Evolutionary conservation across 140 eudicot genomes (phyloP).

Genomic region (Stevia rebaudiana): DNA sequence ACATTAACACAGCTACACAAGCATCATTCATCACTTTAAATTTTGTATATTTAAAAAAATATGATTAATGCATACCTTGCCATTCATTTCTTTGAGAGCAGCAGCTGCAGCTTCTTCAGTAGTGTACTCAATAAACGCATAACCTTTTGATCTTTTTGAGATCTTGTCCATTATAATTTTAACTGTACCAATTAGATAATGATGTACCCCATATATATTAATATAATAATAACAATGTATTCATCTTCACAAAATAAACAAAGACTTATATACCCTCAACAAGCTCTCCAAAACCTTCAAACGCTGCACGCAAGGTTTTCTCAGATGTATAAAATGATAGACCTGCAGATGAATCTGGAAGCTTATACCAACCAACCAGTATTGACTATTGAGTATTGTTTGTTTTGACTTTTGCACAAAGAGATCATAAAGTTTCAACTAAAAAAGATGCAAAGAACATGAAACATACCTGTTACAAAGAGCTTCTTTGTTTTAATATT

Average conservation of each 20-base stretch:
- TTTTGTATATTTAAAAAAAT: no score
- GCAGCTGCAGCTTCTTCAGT: slow-evolving; percentile 80
- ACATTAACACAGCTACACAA: background rate
- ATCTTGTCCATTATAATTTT: slow-evolving; percentile 93
- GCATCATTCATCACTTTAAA: background rate
- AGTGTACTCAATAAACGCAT: slow-evolving; percentile 87
- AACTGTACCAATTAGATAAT: slow-evolving; percentile 33
- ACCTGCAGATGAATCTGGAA: slow-evolving; percentile 39
- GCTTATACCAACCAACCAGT: background rate
- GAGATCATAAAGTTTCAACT: background rate
- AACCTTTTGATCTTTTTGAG: slow-evolving; percentile 92
- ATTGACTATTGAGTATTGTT: no score
- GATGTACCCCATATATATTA: background rate
- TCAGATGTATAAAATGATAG: slow-evolving; percentile 93
- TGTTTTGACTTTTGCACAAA: background rate
- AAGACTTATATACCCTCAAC: slow-evolving; percentile 54
- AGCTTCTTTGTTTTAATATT: slow-evolving; percentile 77
- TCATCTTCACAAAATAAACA: background rate
- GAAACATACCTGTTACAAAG: slow-evolving; percentile 72
- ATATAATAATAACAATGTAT: background rate
- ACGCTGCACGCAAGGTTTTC: slow-evolving; percentile 93
- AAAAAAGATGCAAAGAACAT: background rate
- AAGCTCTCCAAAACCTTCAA: slow-evolving; percentile 89
- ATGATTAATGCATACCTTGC: slow-evolving; percentile 52
- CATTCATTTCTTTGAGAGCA: slow-evolving; percentile 92